Conservation (phyloP, 2,329 filamentous ascomycete genomes). For the Chaetomium strumarium region DNA sequence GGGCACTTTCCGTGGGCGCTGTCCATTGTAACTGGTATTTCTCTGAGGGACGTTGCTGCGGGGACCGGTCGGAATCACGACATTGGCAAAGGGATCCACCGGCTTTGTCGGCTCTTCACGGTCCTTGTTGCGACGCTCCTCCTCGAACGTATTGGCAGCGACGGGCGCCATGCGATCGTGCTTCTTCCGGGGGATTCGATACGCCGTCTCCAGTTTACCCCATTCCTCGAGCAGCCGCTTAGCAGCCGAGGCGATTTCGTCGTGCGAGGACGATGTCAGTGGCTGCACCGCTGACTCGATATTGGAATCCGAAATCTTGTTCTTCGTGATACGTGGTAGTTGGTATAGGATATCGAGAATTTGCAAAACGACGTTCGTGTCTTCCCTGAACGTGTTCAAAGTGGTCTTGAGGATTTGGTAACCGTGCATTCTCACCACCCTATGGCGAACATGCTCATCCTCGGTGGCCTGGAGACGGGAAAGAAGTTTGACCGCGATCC, state of each 20-base stretch:
- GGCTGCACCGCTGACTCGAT: conserved; percentile 77
- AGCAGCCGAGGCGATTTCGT: conserved; percentile 67
- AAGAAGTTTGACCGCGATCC: conserved; percentile 94
- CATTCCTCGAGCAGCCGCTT: conserved; percentile 71
- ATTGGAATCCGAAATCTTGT: conserved; percentile 95
- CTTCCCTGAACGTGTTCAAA: conserved; percentile 78
- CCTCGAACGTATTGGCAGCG: conserved; percentile 50
- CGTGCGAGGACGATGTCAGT: conserved; percentile 62
- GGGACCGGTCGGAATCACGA: conserved; percentile 52
- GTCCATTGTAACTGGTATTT: conserved; percentile 39
- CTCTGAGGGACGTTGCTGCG: conserved; percentile 55
- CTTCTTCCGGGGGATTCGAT: conserved; percentile 89
- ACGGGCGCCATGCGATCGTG: conserved; percentile 58
- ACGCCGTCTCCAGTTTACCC: conserved; percentile 84
- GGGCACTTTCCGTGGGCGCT: conserved; percentile 48
- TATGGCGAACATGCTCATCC: conserved; percentile 79
- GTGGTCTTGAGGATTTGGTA: conserved; percentile 91
- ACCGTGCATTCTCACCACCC: conserved; percentile 92
- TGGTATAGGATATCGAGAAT: conserved; percentile 83
- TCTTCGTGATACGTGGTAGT: conserved; percentile 84
- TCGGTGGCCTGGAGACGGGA: conserved; percentile 80
- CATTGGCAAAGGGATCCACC: conserved; percentile 39
- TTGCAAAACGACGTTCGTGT: conserved; percentile 83
- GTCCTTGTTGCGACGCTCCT: conserved; percentile 50
- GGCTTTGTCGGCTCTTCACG: conserved; percentile 40